Evolutionary conservation across 192 early-diverging fungal genomes (phyloP), one percentile per base, ranked within the genome.

Genomic region (Podila clonocystis): DNA sequence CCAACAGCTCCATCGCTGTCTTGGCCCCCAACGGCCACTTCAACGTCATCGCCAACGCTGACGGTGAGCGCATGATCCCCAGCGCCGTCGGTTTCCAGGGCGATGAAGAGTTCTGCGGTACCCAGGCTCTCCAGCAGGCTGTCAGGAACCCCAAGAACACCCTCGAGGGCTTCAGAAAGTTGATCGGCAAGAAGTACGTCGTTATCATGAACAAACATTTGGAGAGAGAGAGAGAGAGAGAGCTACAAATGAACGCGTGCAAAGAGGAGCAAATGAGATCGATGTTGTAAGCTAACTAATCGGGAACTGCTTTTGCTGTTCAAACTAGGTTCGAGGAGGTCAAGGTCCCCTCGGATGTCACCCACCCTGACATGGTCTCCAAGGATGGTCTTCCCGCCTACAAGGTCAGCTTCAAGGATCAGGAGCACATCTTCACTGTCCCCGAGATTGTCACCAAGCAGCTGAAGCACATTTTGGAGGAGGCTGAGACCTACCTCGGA

Each of bases 31-130:
- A 80, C 59, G 77, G 77, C 63, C 77, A 80, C 71, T 80, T 80
- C 71, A 80, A 80, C 62, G 77, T 80, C 71, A 97, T 99, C 82
- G 98, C 98, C 74, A 98, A 99, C 89, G 96, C 97, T 85, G 98
- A 99, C 75, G 98, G 98, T 83, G 96, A 97, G 87, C 88, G 97
- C 67, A 94, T 95, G 85, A 98, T 97, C 75, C 95, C 98, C 45
- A 91, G 95, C 48, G 94, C 93, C 83, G 93, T 98, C 72, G 95
- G 96, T 69, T 97, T 97, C 89, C 91, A 92, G 1, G 93, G 91
- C 55, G 91, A 95, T 59, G 98, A 97, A 72, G 95, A 95, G 87
- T 93, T 95, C 83, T 85, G 79, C 67, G 83, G 86, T 61, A 86
- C 79, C 41, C 72, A 73, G 55, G 74, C 71, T 63, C 50, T 63